Percentiles rank a stretch among this genome's conserved stretches.
Evolutionary conservation across 495 filamentous ascomycete species (phyloP).

Genomic region (Penicillium desertorum): DNA sequence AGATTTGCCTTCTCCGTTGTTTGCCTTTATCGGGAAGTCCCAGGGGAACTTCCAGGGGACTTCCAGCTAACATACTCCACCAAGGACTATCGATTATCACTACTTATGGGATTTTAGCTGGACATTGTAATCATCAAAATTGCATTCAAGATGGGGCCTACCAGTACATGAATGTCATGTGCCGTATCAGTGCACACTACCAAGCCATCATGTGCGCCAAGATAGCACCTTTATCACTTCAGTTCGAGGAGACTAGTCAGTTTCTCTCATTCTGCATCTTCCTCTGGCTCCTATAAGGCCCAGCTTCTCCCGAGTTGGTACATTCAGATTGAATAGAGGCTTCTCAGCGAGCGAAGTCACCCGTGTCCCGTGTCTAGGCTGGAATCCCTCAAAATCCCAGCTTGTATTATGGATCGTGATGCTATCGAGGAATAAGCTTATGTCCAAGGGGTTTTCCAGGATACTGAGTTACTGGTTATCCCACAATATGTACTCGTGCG

Average conservation of each 20-base stretch:
- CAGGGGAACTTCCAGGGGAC: no score
- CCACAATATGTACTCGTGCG: constrained; percentile 59
- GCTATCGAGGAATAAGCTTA: constrained; percentile 56
- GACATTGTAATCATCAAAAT: not conserved
- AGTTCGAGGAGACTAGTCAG: constrained; percentile 1
- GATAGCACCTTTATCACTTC: not conserved
- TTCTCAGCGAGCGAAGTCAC: constrained; percentile 68
- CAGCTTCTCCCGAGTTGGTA: constrained; percentile 59
- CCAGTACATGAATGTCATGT: no score
- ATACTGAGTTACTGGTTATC: constrained; percentile 56
- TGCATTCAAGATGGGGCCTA: not conserved
- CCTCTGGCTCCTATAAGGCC: constrained; percentile 39
- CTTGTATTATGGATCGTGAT: constrained; percentile 68
- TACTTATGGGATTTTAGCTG: not conserved
- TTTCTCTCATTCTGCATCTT: constrained; percentile 2
- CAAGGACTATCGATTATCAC: not conserved
- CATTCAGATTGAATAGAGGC: constrained; percentile 60
- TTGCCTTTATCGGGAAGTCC: no score
- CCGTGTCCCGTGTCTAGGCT: constrained; percentile 62
- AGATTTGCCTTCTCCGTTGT: not conserved
- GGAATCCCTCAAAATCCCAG: constrained; percentile 64
- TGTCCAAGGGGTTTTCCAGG: constrained; percentile 53
- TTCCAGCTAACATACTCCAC: no score
- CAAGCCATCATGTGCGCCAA: not conserved
- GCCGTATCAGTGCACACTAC: not conserved